Evolutionary conservation across 768 basidiomycete species (phyloP), one percentile per base, ranked within the genome.

Genomic region (Lentinula guzmanii): DNA sequence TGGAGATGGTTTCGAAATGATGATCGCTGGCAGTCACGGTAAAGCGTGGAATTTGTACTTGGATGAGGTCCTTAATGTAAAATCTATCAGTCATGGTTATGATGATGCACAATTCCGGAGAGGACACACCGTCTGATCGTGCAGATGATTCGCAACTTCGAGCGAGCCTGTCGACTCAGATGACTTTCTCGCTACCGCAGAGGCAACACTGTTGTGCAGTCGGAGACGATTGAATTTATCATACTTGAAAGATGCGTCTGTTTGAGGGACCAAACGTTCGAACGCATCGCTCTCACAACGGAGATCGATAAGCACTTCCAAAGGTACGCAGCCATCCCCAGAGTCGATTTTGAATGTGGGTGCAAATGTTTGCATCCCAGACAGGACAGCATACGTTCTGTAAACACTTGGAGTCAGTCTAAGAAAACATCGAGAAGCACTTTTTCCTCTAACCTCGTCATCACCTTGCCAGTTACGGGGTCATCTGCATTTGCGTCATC

Each of bases 201-300:
- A 82, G 35, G 86, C 85, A 34, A 87, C 74, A 63, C 83, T 85
- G 65, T 87, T 92, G 48, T 87, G 87, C 56, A 95, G 75, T 39
- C 95, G 87, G 8, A 97, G 81, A 45, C 89, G 87, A 73, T 98
- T 98, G 77, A 96, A 96, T 70, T 92, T 94, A 79, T 98, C 95
- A 70, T 95, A 93, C 52, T 87, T 89, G 63, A 96, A 84, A 4
- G 82, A 86, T 0, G 90, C 91, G 61, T 91, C 86, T 0, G 95
- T 93, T 71, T 93, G 91, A 2, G 93, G 90, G 5, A 98, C 90
- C 42, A 98, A 80, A 2, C 93, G 89, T 67, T 96, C 93, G 71
- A 96, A 96, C 53, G 85, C 85, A 52, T 79, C 78, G 63, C 86
- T 89, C 73, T 95, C 91, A 68, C 90, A 90, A 50, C 87, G 83